A percentile compares a stretch with the other conserved stretches of the same genome.
phyloP scores from a whole-genome alignment of 208 protist genomes.

The Zelonia costaricensis region DNA sequence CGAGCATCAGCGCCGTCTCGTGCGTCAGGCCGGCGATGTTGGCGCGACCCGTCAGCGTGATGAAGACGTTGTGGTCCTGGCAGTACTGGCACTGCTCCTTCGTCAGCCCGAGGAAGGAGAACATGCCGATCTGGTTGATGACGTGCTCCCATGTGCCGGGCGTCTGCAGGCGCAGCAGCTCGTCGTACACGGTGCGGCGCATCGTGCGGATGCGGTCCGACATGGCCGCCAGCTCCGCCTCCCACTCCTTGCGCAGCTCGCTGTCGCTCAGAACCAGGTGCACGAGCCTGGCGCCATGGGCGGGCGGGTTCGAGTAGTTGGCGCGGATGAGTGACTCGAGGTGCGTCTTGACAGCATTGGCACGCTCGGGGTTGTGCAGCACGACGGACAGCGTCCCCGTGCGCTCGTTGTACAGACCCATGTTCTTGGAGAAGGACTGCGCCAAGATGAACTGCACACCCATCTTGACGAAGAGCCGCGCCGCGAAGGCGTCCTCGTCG shows the following conservation, averaged over 20 bases:
- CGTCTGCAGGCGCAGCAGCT: constrained; percentile 70
- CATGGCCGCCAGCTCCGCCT: constrained; percentile 91
- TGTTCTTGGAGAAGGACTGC: constrained; percentile 99
- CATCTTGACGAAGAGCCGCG: constrained; percentile 72
- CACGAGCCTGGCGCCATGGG: constrained; percentile 96
- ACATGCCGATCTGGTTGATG: constrained; percentile 98
- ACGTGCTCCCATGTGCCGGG: constrained; percentile 96
- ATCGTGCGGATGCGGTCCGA: constrained; percentile 80
- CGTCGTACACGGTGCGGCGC: constrained; percentile 73
- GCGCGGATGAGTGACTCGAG: constrained; percentile 89
- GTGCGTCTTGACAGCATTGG: constrained; percentile 70
- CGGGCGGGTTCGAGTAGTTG: constrained; percentile 96
- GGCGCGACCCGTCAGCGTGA: constrained; percentile 68
- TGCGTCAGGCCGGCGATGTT: constrained; percentile 86
- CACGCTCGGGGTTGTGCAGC: constrained; percentile 38
- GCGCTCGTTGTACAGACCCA: constrained; percentile 97
- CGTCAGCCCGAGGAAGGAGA: constrained; percentile 96
- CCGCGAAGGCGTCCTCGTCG: constrained; percentile 92
- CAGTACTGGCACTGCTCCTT: constrained; percentile 80
- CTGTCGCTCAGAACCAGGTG: constrained; percentile 85
- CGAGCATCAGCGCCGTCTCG: constrained; percentile 58
- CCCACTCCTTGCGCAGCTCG: constrained; percentile 88
- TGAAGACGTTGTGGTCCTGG: constrained; percentile 73
- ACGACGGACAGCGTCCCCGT: constrained; percentile 89
- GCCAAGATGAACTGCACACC: constrained; percentile 89